Evolutionary conservation across 495 filamentous ascomycete genomes (phyloP).

Genomic region (Neurospora tetraspora): DNA sequence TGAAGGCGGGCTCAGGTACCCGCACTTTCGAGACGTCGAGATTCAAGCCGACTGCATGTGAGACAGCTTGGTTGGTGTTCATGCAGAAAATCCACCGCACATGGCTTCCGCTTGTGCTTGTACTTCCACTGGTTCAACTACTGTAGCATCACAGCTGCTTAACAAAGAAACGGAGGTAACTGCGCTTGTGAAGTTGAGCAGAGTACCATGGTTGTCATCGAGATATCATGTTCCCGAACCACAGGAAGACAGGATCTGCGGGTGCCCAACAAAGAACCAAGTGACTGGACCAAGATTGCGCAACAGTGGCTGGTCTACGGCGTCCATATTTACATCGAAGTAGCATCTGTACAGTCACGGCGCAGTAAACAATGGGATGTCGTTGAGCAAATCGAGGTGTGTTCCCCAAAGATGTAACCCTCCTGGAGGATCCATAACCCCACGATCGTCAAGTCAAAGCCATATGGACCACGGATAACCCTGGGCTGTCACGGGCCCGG

Average conservation of each 20-base stretch:
- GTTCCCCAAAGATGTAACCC: background rate
- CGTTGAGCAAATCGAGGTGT: background rate
- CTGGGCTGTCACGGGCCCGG: background rate
- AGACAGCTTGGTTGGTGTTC: background rate
- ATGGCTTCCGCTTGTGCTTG: background rate
- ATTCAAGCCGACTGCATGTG: constrained; percentile 1
- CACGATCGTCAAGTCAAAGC: background rate
- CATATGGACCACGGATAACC: background rate
- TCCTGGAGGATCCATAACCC: background rate
- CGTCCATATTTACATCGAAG: background rate
- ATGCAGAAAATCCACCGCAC: background rate
- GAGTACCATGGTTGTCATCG: background rate
- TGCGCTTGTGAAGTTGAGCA: background rate
- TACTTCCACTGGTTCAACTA: background rate
- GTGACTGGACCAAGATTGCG: background rate
- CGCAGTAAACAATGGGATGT: background rate
- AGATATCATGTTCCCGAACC: background rate
- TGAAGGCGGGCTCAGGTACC: background rate
- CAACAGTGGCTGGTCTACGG: background rate
- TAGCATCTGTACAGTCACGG: background rate
- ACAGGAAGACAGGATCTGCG: background rate
- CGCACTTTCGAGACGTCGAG: background rate
- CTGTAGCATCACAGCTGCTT: background rate
- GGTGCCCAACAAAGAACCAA: background rate
- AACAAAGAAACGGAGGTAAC: background rate